Evolutionary conservation across 1,284 basidiomycete genomes (phyloP).

Genomic region (Austroboletus niveus): DNA sequence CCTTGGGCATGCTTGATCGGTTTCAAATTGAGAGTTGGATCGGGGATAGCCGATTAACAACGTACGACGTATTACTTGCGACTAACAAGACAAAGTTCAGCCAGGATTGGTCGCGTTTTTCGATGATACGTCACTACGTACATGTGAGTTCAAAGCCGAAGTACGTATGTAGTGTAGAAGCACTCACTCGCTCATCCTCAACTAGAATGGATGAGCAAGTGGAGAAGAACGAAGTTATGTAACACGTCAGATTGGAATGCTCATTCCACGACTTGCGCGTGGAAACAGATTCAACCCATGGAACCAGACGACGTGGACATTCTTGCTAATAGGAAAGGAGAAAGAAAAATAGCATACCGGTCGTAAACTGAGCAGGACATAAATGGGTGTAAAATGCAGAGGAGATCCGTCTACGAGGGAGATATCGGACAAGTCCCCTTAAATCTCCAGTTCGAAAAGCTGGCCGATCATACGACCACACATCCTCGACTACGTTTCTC

Average conservation of each 20-base stretch:
- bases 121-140: too few relatives aligned
- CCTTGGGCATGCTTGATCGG: constrained; percentile 22
- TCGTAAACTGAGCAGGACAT: constrained; percentile 51
- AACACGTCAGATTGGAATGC: too few relatives aligned
- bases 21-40: background rate
- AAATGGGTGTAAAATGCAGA: constrained; percentile 55
- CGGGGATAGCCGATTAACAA: background rate
- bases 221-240: too few relatives aligned
- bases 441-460: constrained; percentile 9
- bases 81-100: background rate
- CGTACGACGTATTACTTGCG: background rate
- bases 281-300: background rate
- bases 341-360: constrained; percentile 29
- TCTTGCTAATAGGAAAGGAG: constrained; percentile 13
- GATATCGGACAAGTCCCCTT: constrained; percentile 17
- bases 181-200: too few relatives aligned
- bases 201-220: too few relatives aligned
- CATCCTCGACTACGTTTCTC: constrained; percentile 53
- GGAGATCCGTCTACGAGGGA: constrained; percentile 32
- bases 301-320: constrained; percentile 14
- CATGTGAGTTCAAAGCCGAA: too few relatives aligned
- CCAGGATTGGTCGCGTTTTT: background rate
- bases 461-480: constrained; percentile 63
- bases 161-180: too few relatives aligned
- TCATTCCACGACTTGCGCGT: too few relatives aligned